phyloP scores from a whole-genome alignment of 306 rosid species.

The Morella rubra region DNA sequence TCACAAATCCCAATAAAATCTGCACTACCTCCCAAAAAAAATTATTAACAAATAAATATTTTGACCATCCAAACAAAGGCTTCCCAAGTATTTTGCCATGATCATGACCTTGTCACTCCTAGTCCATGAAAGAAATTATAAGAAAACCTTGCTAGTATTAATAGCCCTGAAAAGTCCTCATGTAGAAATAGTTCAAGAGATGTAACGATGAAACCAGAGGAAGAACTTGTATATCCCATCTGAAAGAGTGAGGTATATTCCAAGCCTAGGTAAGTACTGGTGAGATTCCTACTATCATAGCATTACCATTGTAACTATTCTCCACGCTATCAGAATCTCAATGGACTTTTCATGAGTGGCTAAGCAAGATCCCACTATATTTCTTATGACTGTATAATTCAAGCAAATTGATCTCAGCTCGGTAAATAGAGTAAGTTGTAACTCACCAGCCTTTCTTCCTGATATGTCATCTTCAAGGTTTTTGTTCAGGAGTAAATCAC shows the following conservation, averaged over 20 bases:
- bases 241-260: neutral
- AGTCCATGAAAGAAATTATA: neutral
- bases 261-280: neutral
- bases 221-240: neutral
- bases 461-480: conserved; percentile 36
- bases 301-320: neutral
- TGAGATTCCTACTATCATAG: neutral
- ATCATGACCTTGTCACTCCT: neutral
- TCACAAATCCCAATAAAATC: no score
- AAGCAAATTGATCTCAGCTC: neutral
- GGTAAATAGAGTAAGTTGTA: conserved; percentile 20
- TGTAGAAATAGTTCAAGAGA: neutral
- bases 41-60: no score
- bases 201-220: neutral
- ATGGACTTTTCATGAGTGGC: neutral
- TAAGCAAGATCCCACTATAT: neutral
- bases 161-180: neutral
- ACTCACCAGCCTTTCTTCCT: conserved; percentile 52
- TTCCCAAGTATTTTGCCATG: neutral
- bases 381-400: neutral
- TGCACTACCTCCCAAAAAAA: no score
- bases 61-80: no score
- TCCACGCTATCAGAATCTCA: neutral
- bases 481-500: conserved; percentile 39
- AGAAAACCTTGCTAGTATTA: neutral